Base-by-base conservation (phyloP, 805 yeast genomes). In the Kodamaea fukazawae region DNA sequence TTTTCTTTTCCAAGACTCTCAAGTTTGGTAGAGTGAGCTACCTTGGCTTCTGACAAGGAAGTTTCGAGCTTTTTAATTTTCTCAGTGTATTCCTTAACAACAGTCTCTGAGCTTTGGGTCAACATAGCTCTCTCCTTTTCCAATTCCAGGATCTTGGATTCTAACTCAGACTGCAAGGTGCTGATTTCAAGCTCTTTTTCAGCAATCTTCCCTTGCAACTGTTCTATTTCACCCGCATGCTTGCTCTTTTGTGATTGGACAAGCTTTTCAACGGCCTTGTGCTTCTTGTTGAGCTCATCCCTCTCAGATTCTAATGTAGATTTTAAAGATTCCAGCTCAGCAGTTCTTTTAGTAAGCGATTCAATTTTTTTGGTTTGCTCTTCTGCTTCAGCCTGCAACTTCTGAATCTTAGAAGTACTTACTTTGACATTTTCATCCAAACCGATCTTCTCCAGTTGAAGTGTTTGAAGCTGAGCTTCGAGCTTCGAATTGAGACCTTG, bases 121-220 rank as follows among this genome's bases (percentile, higher is more conserved):
- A 75, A 51, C 48, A 72, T 56, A 9, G 57, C 61, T 40, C 83
- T 60, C 48, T 78, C 83, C 25, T 63, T 64, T 34, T 78, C 83
- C 43, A 78, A 68, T 31, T 73, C 80, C 29, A 56, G 44, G 1
- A 49, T 48, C 44, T 72, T 76, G 13, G 48, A 47, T 13, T 60
- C 61, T 31, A 76, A 46, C 2, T 67, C 65, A 1, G 53, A 45
- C 18, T 63, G 61, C 31, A 71, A 48, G 0, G 42, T 33, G 9
- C 43, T 32, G 3, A 70, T 50, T 20, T 64, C 65, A 4, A 38
- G 40, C 32, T 66, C 63, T 10, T 63, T 44, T 1, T 52, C 46
- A 1, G 49, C 33, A 1, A 63, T 32, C 16, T 46, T 49, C 8
- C 42, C 45, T 6, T 48, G 25, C 23, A 52, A 43, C 13, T 41